Conservation (phyloP, 768 basidiomycete genomes). For the Phanerochaete sordida region DNA sequence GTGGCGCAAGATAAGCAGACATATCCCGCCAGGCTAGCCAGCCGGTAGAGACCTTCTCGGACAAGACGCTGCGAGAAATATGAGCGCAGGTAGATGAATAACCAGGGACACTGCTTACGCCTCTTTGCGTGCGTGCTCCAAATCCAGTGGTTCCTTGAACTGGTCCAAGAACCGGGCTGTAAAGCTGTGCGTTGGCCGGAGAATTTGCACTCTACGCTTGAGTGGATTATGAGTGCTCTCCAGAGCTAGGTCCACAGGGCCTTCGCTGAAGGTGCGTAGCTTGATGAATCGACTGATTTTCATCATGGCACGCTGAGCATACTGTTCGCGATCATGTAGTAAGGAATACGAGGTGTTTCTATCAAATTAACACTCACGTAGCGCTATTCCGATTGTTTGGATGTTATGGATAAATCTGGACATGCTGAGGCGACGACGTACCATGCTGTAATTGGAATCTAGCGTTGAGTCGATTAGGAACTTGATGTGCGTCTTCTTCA, state of each 20-base stretch:
- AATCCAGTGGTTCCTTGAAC: constrained; percentile 50
- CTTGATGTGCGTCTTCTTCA: constrained; percentile 43
- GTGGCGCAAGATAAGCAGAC: constrained; percentile 46
- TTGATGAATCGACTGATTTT: constrained; percentile 78
- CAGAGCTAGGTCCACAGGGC: constrained; percentile 55
- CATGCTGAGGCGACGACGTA: constrained; percentile 23
- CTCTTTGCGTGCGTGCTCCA: constrained; percentile 27
- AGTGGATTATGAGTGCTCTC: constrained; percentile 68
- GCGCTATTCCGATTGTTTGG: constrained; percentile 8
- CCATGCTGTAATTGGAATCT: constrained; percentile 65
- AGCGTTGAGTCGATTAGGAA: constrained; percentile 59
- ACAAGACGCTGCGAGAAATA: neutral
- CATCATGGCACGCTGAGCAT: constrained; percentile 71
- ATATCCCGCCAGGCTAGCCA: constrained; percentile 64
- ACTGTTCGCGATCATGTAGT: constrained; percentile 36
- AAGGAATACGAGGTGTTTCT: too few species aligned
- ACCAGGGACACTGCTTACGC: constrained; percentile 41
- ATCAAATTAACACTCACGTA: constrained; percentile 19
- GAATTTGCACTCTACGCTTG: constrained; percentile 44
- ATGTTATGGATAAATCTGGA: neutral
- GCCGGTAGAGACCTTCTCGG: constrained; percentile 39
- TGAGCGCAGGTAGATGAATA: neutral
- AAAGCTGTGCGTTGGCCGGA: constrained; percentile 44
- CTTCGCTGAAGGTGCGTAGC: constrained; percentile 64
- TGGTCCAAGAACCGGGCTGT: constrained; percentile 53